Evolutionary conservation across 768 basidiomycete species (phyloP).

Genomic region (Podaxis carcinomalis): DNA sequence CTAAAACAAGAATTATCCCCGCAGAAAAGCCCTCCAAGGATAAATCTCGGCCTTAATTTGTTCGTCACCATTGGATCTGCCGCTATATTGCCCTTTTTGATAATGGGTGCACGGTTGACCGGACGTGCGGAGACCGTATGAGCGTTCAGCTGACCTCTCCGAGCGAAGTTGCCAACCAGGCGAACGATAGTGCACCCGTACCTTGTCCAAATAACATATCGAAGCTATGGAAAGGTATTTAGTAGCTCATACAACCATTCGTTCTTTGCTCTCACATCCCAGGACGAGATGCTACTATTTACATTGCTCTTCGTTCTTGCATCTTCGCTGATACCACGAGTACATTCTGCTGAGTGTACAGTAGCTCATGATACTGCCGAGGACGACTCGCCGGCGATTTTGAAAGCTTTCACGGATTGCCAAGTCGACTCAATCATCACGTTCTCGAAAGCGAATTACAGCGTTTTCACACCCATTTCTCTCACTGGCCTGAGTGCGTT

Average conservation of each 20-base stretch:
- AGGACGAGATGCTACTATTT: background rate
- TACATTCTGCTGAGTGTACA: slow-evolving; percentile 18
- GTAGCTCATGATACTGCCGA: slow-evolving; percentile 23
- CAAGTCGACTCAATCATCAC: slow-evolving; percentile 28
- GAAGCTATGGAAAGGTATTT: background rate
- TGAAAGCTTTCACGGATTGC: slow-evolving; percentile 32
- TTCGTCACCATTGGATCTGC: no score
- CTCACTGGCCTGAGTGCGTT: slow-evolving; percentile 26
- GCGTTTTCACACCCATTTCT: slow-evolving; percentile 31
- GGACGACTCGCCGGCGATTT: slow-evolving; percentile 32
- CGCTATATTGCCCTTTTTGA: no score
- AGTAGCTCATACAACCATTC: background rate
- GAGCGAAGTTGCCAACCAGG: no score
- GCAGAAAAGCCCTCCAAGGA: no score
- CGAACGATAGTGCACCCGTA: background rate
- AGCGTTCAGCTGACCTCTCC: no score
- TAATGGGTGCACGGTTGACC: no score
- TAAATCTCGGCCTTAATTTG: no score
- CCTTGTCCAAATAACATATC: background rate
- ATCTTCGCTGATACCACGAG: background rate
- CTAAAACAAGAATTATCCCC: no score
- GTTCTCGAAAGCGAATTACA: slow-evolving; percentile 31
- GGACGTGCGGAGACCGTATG: no score
- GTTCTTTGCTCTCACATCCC: background rate
- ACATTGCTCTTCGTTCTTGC: slow-evolving; percentile 6